A percentile compares a stretch with the other conserved stretches of the same genome.
Evolutionary conservation across 148 eudicot species (phyloP).

Genomic region (Heliosperma pusillum): DNA sequence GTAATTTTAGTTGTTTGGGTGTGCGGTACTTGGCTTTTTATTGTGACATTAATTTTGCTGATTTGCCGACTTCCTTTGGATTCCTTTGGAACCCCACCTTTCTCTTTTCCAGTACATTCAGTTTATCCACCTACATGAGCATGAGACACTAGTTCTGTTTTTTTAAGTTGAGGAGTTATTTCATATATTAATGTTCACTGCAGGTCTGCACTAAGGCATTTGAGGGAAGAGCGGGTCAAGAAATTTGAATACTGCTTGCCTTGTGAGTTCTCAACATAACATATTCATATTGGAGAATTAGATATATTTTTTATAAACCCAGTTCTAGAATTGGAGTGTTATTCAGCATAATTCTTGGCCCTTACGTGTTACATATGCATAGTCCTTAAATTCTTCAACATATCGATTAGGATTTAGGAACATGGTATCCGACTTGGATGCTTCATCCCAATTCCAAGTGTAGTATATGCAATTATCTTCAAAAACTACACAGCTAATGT

Average conservation of each 20-base stretch:
- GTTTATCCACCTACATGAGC: neutral
- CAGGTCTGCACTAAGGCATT: conserved; percentile 78
- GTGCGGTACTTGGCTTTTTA: neutral
- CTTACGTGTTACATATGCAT: neutral
- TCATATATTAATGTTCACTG: conserved; percentile 23
- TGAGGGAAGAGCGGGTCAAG: conserved; percentile 84
- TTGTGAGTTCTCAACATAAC: conserved; percentile 47
- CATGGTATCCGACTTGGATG: neutral
- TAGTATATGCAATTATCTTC: neutral
- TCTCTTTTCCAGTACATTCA: conserved; percentile 1
- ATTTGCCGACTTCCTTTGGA: neutral
- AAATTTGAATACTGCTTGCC: conserved; percentile 95
- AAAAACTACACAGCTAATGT: neutral
- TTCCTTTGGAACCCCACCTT: neutral
- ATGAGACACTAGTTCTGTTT: neutral
- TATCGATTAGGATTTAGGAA: neutral
- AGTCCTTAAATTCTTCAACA: neutral
- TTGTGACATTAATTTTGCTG: neutral
- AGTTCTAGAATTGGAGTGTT: neutral
- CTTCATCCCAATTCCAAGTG: neutral
- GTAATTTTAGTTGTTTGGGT: neutral
- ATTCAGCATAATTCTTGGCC: neutral
- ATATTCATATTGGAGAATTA: conserved; percentile 2
- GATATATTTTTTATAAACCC: neutral
- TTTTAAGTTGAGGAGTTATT: conserved; percentile 8